Base-by-base conservation (phyloP, 768 basidiomycete genomes). In the Tylopilus felleus region DNA sequence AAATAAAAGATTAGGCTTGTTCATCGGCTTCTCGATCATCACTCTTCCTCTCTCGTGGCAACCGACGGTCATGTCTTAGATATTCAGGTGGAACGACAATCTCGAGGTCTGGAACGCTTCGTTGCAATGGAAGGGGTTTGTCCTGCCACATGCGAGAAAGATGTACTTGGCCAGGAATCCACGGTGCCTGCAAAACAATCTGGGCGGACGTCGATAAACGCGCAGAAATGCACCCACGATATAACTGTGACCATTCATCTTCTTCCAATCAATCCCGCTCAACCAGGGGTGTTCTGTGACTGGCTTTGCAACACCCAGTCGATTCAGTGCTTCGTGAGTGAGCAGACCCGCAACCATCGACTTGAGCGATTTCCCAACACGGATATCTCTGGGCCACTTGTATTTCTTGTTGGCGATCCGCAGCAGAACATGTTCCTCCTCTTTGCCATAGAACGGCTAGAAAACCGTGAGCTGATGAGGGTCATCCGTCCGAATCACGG, bases 211-310 rank as follows among this genome's bases (percentile, higher is more conserved):
- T 23, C 23, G 25, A 39, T 28, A 25, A 35, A n/a, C 14, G 23
- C 13, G 17, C n/a, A 21, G 40, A 38, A 17, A 52, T 21, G 42
- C 16, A 69, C 80, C 43, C 62, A 83, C 83, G 28, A 76, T 54
- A 49, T 81, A 80, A 31, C 69, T 64, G 38, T 77, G 72, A 1
- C 64, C 60, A 12, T 70, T 58, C 68, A 83, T 74, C 60, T 73
- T 74, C 19, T 62, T 62, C 82, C 81, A 83, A 51, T 78, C 71
- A 13, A 84, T 66, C 21, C 68, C 64, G 5, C 58, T 55, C 40
- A 84, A 59, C 78, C 79, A 85, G 2, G 72, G 66, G 51, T 83
- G 79, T 6, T 59, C 51, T 39, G 64, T 64, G 8, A 82, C 71
- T 22, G 66, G 62, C 29, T 66, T 71, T 0, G 63, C 58, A 5